Evolutionary conservation across 2,329 filamentous ascomycete genomes (phyloP).

Genomic region (Claviceps digitariae): DNA sequence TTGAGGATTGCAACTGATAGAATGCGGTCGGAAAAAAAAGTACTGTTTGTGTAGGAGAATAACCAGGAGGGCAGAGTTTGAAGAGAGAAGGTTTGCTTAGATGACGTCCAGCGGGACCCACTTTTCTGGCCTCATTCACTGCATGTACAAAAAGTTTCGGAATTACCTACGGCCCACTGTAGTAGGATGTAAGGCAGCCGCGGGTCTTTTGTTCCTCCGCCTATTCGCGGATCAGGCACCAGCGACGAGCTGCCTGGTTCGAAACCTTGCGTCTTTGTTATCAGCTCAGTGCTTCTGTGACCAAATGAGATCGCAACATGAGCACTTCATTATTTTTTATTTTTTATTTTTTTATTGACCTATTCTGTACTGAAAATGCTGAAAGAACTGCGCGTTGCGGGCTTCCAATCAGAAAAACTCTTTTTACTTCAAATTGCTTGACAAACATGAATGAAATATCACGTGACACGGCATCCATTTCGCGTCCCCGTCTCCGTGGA

Average conservation of each 20-base stretch:
- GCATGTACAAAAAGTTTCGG: too few relatives aligned
- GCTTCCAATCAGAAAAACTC: not conserved
- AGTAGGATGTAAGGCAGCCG: not conserved
- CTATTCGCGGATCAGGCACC: too few relatives aligned
- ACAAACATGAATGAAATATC: not conserved
- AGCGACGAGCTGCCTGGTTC: too few relatives aligned
- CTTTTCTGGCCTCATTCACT: not conserved
- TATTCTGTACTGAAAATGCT: too few relatives aligned
- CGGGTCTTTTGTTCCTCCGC: too few relatives aligned
- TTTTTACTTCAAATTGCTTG: not conserved
- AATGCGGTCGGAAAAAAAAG: not conserved
- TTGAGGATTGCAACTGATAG: not conserved
- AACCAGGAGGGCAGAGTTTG: not conserved
- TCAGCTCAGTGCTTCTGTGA: not conserved
- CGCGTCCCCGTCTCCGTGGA: constrained; percentile 12
- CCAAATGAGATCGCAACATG: too few relatives aligned
- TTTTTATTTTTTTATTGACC: too few relatives aligned
- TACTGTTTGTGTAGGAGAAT: not conserved
- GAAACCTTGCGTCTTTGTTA: not conserved
- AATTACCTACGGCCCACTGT: too few relatives aligned
- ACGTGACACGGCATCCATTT: constrained; percentile 18
- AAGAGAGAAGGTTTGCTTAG: constrained; percentile 2
- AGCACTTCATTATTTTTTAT: too few relatives aligned
- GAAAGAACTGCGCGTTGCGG: not conserved
- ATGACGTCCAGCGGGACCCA: constrained; percentile 10